phyloP scores from a whole-genome alignment of 176 grass and related monocot species.

The Luzula sylvatica region DNA sequence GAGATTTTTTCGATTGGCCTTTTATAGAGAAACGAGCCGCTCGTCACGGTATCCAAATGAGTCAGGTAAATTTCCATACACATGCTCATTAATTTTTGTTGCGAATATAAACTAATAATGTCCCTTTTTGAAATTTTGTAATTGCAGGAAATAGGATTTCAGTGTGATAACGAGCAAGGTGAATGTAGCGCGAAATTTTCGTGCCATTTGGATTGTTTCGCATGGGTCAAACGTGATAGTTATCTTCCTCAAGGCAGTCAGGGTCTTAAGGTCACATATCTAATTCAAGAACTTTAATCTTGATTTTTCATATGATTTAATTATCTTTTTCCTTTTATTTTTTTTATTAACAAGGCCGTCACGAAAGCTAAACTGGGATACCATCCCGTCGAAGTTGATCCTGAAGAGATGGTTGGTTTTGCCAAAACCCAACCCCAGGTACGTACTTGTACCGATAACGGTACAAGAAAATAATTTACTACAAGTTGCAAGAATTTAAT shows the following conservation, averaged over 20 bases:
- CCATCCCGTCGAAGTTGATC: conserved; percentile 87
- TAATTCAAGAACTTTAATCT: conserved; percentile 7
- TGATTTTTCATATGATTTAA: neutral
- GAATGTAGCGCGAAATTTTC: conserved; percentile 98
- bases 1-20: conserved; percentile 98
- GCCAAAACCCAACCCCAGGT: conserved; percentile 89
- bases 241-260: conserved; percentile 99
- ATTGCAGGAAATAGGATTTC: conserved; percentile 88
- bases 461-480: too few species aligned
- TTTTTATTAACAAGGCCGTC: conserved; percentile 62
- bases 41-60: conserved; percentile 85
- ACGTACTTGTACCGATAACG: conserved; percentile 1
- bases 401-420: conserved; percentile 99
- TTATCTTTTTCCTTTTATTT: conserved; percentile 14
- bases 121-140: conserved; percentile 15
- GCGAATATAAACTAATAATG: neutral
- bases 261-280: conserved; percentile 61
- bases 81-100: too few species aligned
- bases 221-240: conserved; percentile 99
- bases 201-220: conserved; percentile 98
- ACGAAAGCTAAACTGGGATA: conserved; percentile 98
- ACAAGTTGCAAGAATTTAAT: too few species aligned
- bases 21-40: conserved; percentile 96
- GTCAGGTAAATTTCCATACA: conserved; percentile 46
- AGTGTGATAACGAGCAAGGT: conserved; percentile 77